A percentile compares a stretch with the other conserved stretches of the same genome.
Conservation (phyloP, 129 eudicot genomes). For the Flaveria sonorensis region DNA sequence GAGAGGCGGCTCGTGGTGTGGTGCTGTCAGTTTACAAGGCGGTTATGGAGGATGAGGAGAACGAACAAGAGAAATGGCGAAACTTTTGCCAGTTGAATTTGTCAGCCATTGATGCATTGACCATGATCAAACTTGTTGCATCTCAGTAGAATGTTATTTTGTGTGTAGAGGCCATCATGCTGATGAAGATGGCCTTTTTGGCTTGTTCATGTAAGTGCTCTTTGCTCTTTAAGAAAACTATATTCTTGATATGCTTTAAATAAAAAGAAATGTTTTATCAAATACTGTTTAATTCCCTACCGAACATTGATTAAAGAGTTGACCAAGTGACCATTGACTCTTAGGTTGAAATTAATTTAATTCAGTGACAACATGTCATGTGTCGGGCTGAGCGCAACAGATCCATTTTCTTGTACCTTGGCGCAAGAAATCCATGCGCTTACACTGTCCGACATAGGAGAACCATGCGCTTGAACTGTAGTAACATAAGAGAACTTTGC, state of each 20-base stretch:
- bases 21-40: constrained; percentile 43
- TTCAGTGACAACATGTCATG: neutral
- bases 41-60: constrained; percentile 46
- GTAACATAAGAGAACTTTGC: no score
- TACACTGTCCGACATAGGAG: no score
- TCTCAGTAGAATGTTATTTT: constrained; percentile 30
- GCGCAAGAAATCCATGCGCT: neutral
- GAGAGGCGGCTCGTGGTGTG: constrained; percentile 89
- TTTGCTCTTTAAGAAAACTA: constrained; percentile 25
- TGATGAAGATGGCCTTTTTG: constrained; percentile 31
- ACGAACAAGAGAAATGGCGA: constrained; percentile 74
- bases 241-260: neutral
- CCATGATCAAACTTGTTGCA: constrained; percentile 67
- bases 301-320: neutral
- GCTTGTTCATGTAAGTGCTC: constrained; percentile 25
- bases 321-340: neutral
- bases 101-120: constrained; percentile 80
- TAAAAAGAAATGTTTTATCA: neutral
- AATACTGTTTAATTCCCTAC: neutral
- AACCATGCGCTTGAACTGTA: no score
- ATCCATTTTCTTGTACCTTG: neutral
- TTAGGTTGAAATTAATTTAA: no score
- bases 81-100: constrained; percentile 84
- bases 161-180: constrained; percentile 29
- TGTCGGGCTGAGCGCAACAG: neutral